Evolutionary conservation across 1,284 basidiomycete genomes (phyloP), one percentile per base, ranked within the genome.

Genomic region (Singerocomus inundabilis): DNA sequence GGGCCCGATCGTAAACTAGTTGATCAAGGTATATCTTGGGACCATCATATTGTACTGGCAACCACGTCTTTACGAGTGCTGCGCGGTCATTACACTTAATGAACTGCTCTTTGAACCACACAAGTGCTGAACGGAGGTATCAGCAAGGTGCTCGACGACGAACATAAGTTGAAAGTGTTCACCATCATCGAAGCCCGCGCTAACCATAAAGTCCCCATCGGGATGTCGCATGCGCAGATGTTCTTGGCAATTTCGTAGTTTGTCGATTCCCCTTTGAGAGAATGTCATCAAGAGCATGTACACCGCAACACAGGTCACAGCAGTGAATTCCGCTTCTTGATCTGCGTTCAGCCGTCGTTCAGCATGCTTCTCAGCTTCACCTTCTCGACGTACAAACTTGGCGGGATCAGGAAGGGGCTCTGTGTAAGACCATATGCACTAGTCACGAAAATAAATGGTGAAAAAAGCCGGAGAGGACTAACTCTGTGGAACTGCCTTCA

Each of bases 211-310:
- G 56, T 84, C 78, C 2, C 80, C 86, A 47, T 87, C 85, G 1
- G 85, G 84, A 66, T 85, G 76, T n/a, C 81, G 75, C 83, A 88
- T 88, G 60, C 79, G 80, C 72, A 88, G 73, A 62, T 89, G 84
- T 60, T 88, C 85, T 61, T 87, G 80, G 61, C 84, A 80, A 52
- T 82, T 76, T 50, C 82, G 73, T 53, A 91, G 72, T 61, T 79
- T 80, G 58, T 93, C 84, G 51, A 96, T 93, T 10, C 93, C 96
- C 66, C 88, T 89, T 70, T 95, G 91, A 50, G 94, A 83, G 69
- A 98, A 98, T 1, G 86, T 82, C 79, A 98, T 88, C 36, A 96
- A 79, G 56, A 94, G 88, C 75, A 98, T 87, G 72, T 98, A 98
- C 46, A 99, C 79, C 35, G 94, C 87, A 33, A 97, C 84, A 47